Evolutionary conservation across 2,329 filamentous ascomycete species (phyloP), one percentile per base, ranked within the genome.

Genomic region (Fusarium sambucinum): DNA sequence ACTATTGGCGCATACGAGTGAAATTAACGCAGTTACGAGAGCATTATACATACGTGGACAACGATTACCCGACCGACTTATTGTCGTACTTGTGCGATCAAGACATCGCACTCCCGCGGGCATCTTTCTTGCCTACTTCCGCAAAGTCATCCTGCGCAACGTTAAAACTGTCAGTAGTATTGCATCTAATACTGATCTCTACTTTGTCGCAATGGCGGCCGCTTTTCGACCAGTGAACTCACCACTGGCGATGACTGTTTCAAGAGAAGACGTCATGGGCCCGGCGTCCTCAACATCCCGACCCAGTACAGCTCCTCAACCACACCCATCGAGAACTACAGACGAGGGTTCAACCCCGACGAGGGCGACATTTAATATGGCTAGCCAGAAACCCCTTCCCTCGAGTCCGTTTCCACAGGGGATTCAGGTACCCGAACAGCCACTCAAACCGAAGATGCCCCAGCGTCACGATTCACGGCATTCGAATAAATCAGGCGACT

Each of bases 281-380:
- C 76, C 80, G 67, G 78, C 77, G 46, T 73, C 77, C 38, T 70
- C 70, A 45, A 79, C 77, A 44, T 75, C 79, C 44, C 78, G 78
- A 52, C 73, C 76, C n/a, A 78, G 71, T 66, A 78, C 79, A 38
- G 76, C 79, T 33, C 76, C 78, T 35, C 78, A 77, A 13, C 53
- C 70, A 58, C 74, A 72, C 46, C 47, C 72, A 41, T 50, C 71
- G 45, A 73, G 69, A 50, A 47, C 72, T 25, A 68, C 74, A 68
- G 84, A 85, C 62, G 85, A 87, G 64, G 78, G 78, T 53, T 77
- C 85, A 61, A 92, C 90, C 3, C 90, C 91, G 1, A 92, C 90
- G 27, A 85, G 87, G 76, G 81, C 85, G 40, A 85, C 79, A 27
- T 89, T 89, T 59, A 75, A 78, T 55, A 72, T 84, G 57, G 76